phyloP scores from a whole-genome alignment of 352 stramenopile genomes.

The Phytophthora nicotianae region DNA sequence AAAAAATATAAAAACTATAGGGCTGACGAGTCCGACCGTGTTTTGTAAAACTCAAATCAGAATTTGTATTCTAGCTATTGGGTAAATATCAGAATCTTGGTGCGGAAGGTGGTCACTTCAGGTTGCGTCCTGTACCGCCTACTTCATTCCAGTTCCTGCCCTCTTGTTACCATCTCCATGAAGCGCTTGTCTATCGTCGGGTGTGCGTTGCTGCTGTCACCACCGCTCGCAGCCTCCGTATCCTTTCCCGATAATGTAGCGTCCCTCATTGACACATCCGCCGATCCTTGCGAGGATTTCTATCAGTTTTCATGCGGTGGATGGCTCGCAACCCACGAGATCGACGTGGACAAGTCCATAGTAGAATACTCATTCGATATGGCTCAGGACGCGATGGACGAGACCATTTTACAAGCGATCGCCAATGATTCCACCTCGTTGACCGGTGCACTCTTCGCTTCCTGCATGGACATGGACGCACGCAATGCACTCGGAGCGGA shows the following conservation, averaged over 20 bases:
- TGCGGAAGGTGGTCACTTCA: slow-evolving; percentile 4
- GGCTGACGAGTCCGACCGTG: too few relatives aligned
- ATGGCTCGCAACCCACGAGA: slow-evolving; percentile 53
- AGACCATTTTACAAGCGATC: slow-evolving; percentile 53
- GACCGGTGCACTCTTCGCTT: slow-evolving; percentile 64
- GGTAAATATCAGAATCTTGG: too few relatives aligned
- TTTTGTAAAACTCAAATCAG: slow-evolving; percentile 10
- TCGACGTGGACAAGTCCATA: slow-evolving; percentile 35
- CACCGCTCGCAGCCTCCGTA: slow-evolving; percentile 7
- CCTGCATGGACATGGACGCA: slow-evolving; percentile 60
- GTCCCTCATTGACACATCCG: slow-evolving; percentile 48
- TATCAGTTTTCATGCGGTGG: slow-evolving; percentile 71
- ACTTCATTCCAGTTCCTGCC: slow-evolving; percentile 11
- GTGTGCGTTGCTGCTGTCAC: slow-evolving; percentile 21
- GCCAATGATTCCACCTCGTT: slow-evolving; percentile 68
- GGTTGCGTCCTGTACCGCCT: background rate
- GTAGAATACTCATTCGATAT: slow-evolving; percentile 56
- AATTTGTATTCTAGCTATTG: background rate
- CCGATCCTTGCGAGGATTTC: slow-evolving; percentile 72
- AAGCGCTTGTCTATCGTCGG: slow-evolving; percentile 19
- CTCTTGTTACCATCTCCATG: slow-evolving; percentile 15
- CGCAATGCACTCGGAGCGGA: slow-evolving; percentile 48
- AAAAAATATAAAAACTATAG: too few relatives aligned
- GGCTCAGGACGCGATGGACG: slow-evolving; percentile 59
- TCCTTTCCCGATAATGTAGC: slow-evolving; percentile 43